A percentile compares a stretch with the other conserved stretches of the same genome.
Evolutionary conservation across 345 rosid genomes (phyloP).

Genomic region (Chamaenerion angustifolium): DNA sequence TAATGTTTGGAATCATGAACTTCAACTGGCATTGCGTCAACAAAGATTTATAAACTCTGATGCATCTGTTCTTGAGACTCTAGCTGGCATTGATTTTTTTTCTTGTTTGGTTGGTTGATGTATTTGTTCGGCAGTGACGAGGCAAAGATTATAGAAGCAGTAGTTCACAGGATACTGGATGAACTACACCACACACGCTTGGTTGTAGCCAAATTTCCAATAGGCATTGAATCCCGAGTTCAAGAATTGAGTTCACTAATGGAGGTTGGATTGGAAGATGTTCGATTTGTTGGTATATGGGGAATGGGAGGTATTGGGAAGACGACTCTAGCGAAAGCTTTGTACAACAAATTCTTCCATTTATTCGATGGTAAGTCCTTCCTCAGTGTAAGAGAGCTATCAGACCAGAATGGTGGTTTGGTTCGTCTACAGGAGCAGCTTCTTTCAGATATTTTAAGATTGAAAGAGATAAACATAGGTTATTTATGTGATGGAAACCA

Average conservation of each 20-base stretch:
- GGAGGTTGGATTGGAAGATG: neutral
- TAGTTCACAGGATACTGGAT: neutral
- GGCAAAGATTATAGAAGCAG: neutral
- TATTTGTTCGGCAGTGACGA: neutral
- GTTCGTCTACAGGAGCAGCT: conserved; percentile 5
- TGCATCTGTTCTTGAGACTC: neutral
- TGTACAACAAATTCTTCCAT: neutral
- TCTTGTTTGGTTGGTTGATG: neutral
- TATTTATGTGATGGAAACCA: neutral
- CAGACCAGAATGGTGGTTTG: neutral
- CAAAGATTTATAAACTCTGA: no score
- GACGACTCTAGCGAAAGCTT: neutral
- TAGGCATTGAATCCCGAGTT: neutral
- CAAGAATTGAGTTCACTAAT: neutral
- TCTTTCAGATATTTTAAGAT: neutral
- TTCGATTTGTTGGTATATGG: neutral
- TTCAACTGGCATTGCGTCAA: no score
- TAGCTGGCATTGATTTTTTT: neutral
- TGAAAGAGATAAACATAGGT: neutral
- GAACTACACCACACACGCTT: neutral
- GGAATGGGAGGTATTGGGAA: conserved; percentile 1
- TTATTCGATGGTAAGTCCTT: neutral
- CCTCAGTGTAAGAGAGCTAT: conserved; percentile 1
- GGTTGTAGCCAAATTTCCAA: neutral
- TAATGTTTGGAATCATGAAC: no score